Conservation (phyloP, 345 rosid species). For the Rhizophora mangle region DNA sequence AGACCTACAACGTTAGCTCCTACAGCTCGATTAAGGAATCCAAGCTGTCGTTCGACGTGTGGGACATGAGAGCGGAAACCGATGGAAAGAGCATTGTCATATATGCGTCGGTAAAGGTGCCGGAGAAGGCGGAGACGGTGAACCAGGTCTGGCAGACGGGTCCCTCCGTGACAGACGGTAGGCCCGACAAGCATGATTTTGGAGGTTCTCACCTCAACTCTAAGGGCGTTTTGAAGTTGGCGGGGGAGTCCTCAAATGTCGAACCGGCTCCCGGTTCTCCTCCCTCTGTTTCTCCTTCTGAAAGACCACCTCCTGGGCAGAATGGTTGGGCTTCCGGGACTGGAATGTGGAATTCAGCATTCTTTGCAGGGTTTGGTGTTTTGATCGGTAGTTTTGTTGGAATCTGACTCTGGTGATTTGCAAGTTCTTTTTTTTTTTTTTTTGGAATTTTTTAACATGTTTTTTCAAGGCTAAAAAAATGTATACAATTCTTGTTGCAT, state of each 20-base stretch:
- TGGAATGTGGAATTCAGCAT: too few relatives aligned
- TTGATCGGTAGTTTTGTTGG: too few relatives aligned
- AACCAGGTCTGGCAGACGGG: slow-evolving; percentile 34
- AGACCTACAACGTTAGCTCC: slow-evolving; percentile 16
- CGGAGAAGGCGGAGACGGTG: slow-evolving; percentile 2
- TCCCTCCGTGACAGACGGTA: slow-evolving; percentile 13
- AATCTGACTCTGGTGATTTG: too few relatives aligned
- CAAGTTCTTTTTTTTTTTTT: too few relatives aligned
- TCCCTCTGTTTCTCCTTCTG: neutral
- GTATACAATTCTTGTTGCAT: too few relatives aligned
- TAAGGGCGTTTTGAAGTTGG: neutral
- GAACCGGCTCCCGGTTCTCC: neutral
- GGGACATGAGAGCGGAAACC: slow-evolving; percentile 22
- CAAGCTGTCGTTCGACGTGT: slow-evolving; percentile 20
- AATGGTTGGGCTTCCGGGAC: too few relatives aligned
- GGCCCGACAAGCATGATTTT: slow-evolving; percentile 8
- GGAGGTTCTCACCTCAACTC: neutral
- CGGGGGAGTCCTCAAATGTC: neutral
- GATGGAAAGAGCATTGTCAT: slow-evolving; percentile 2
- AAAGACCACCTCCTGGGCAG: neutral
- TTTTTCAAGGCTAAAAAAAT: too few relatives aligned
- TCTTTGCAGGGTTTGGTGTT: too few relatives aligned
- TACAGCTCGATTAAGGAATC: slow-evolving; percentile 17
- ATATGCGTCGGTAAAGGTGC: slow-evolving; percentile 23
- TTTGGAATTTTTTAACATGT: too few relatives aligned